These are phyloP conservation scores for Amauroascus verrucosus DNA, from an alignment of 2,329 filamentous ascomycete genomes.

Conservation along the genomic window DNA sequence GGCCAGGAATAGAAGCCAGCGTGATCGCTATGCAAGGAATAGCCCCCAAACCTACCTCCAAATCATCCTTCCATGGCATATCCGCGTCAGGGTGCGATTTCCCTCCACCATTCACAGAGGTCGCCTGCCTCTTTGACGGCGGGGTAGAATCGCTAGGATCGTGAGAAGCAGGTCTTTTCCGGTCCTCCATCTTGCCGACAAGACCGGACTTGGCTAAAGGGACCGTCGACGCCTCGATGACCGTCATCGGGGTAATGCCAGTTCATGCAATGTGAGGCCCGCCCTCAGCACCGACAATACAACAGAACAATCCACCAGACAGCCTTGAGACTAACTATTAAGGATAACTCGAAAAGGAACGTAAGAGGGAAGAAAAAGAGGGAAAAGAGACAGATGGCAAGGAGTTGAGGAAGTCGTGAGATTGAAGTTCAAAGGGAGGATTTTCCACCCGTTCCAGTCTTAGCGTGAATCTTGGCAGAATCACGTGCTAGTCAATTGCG, in stretches of 20 bases:
- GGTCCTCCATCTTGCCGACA: slow-evolving; percentile 94
- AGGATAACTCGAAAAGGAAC: background rate
- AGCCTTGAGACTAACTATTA: background rate
- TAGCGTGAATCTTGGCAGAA: slow-evolving; percentile 22
- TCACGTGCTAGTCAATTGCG: slow-evolving; percentile 29
- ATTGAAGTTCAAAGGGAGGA: slow-evolving; percentile 28
- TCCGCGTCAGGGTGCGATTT: slow-evolving; percentile 56
- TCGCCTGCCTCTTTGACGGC: slow-evolving; percentile 80
- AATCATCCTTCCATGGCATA: slow-evolving; percentile 60
- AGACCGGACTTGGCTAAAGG: slow-evolving; percentile 68
- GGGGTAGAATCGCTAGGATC: slow-evolving; percentile 75
- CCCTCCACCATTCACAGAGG: slow-evolving; percentile 56
- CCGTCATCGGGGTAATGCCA: slow-evolving; percentile 61
- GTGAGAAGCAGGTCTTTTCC: slow-evolving; percentile 82
- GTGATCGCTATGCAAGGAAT: background rate
- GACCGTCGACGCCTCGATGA: slow-evolving; percentile 63
- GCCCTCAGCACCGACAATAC: background rate
- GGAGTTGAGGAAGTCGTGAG: slow-evolving; percentile 20
- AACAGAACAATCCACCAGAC: background rate
- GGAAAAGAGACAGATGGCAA: slow-evolving; percentile 17
- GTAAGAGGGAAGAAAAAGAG: background rate
- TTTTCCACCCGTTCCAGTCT: slow-evolving; percentile 28
- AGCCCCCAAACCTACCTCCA: slow-evolving; percentile 52
- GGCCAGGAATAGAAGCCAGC: background rate
- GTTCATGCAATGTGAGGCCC: slow-evolving; percentile 9